These are phyloP conservation scores for Solanum dulcamara DNA, from an alignment of 257 asterid genomes.

Conservation along the genomic window DNA sequence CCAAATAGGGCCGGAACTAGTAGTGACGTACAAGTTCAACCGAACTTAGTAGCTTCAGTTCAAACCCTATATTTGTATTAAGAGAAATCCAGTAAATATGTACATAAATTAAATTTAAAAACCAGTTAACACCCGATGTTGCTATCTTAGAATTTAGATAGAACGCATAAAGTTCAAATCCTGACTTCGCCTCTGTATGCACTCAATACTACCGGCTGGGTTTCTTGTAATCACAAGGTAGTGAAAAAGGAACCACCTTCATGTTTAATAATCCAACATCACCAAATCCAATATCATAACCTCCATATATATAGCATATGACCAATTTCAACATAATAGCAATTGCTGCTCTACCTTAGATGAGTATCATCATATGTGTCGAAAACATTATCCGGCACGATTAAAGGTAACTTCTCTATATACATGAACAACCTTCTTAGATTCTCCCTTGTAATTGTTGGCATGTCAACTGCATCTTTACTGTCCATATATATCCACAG, in stretches of 20 bases:
- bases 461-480: conserved; percentile 61
- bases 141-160: neutral
- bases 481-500: conserved; percentile 76
- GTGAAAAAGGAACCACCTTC: neutral
- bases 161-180: neutral
- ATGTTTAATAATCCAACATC: neutral
- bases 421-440: conserved; percentile 80
- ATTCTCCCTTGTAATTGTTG: conserved; percentile 66
- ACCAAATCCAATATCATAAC: neutral
- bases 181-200: neutral
- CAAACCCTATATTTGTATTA: neutral
- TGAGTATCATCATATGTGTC: conserved; percentile 74
- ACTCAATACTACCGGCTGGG: neutral
- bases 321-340: neutral
- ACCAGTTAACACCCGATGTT: neutral
- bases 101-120: neutral
- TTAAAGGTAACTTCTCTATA: conserved; percentile 71
- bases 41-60: neutral
- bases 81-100: neutral
- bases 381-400: conserved; percentile 63
- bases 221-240: neutral
- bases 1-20: neutral
- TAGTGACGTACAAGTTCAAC: neutral
- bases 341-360: conserved; percentile 30
- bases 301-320: neutral